Conservation (phyloP, 176 grass and related monocot genomes). For the Carex pumila region DNA sequence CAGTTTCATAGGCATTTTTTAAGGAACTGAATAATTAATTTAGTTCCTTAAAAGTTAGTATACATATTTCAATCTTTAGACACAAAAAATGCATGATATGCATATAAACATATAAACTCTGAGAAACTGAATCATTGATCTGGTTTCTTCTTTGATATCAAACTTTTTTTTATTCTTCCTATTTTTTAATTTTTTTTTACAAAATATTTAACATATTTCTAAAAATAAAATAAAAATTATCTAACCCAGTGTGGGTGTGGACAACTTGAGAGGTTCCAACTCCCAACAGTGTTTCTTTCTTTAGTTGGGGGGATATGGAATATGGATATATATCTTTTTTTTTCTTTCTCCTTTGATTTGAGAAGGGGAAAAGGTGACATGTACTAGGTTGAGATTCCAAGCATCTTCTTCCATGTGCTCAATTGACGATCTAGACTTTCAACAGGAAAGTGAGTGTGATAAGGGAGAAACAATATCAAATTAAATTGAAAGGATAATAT, state of each 20-base stretch:
- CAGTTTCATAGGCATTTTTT: too few relatives aligned
- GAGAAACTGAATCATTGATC: too few relatives aligned
- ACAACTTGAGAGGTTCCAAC: neutral
- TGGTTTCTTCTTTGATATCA: too few relatives aligned
- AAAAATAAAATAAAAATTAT: too few relatives aligned
- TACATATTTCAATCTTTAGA: too few relatives aligned
- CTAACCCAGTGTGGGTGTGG: neutral
- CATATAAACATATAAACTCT: too few relatives aligned
- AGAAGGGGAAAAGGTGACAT: neutral
- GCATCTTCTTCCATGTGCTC: conserved; percentile 10
- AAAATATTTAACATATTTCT: too few relatives aligned
- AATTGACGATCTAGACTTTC: neutral
- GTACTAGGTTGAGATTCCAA: conserved; percentile 16
- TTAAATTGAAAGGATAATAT: neutral
- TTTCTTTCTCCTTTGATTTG: neutral
- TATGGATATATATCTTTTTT: neutral
- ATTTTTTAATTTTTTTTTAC: too few relatives aligned
- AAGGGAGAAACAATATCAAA: neutral
- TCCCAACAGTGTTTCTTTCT: neutral
- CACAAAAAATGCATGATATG: too few relatives aligned
- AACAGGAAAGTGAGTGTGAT: neutral
- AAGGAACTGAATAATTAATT: too few relatives aligned
- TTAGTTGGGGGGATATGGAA: neutral
- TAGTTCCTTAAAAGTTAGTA: too few relatives aligned
- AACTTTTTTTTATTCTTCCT: too few relatives aligned